Evolutionary conservation across 495 filamentous ascomycete genomes (phyloP).

Genomic region (Penicillium nucicola): DNA sequence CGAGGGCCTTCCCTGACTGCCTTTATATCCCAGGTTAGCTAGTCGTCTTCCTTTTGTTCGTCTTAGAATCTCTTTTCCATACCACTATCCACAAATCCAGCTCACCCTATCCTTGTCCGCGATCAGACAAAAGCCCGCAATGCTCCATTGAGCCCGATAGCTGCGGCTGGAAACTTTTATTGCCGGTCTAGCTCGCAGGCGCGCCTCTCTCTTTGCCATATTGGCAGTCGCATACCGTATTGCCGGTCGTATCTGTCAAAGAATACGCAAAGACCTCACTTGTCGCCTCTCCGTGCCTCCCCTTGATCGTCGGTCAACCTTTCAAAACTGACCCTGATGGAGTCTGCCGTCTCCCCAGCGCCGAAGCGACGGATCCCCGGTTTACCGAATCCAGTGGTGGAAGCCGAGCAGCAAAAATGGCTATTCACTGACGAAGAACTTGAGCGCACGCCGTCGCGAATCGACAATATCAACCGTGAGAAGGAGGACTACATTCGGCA

Average conservation of each 20-base stretch:
- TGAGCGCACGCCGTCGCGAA: slow-evolving; percentile 72
- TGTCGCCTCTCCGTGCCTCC: too few relatives aligned
- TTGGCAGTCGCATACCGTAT: too few relatives aligned
- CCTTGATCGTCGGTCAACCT: background rate
- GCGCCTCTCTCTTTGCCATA: too few relatives aligned
- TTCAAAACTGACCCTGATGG: slow-evolving; percentile 23
- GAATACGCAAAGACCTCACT: too few relatives aligned
- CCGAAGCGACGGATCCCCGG: slow-evolving; percentile 45
- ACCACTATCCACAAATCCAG: too few relatives aligned
- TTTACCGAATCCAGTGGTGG: slow-evolving; percentile 46
- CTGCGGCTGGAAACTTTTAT: slow-evolving; percentile 2
- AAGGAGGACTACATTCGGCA: slow-evolving; percentile 74
- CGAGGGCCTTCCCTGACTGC: too few relatives aligned
- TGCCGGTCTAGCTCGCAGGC: background rate
- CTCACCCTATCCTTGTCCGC: background rate
- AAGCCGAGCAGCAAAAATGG: slow-evolving; percentile 71
- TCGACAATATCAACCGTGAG: slow-evolving; percentile 72
- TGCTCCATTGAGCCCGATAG: background rate
- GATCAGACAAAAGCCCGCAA: slow-evolving; percentile 4
- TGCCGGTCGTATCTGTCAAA: too few relatives aligned
- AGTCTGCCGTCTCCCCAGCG: slow-evolving; percentile 24
- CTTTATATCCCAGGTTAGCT: too few relatives aligned
- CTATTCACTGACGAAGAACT: slow-evolving; percentile 84
- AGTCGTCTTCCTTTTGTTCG: too few relatives aligned
- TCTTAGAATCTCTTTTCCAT: too few relatives aligned